A percentile compares a stretch with the other conserved stretches of the same genome.
Conservation (phyloP, 129 eudicot species). For the Escallonia rubra region DNA sequence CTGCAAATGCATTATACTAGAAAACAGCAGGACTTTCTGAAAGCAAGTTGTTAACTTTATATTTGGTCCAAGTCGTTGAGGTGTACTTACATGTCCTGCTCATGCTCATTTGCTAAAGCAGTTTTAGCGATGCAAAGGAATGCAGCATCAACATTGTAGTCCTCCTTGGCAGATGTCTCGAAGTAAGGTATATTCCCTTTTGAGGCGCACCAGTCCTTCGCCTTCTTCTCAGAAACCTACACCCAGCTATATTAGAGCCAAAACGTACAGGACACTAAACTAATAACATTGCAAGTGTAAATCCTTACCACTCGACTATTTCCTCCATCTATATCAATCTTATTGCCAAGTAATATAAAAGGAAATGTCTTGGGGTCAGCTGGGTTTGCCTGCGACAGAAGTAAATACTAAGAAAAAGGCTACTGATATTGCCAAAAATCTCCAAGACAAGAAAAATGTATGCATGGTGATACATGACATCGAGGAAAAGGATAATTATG, state of each 20-base stretch:
- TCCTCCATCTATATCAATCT: constrained; percentile 98
- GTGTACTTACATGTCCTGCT: constrained; percentile 84
- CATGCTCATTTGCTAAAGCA: constrained; percentile 87
- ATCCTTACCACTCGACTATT: constrained; percentile 92
- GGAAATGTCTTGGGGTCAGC: constrained; percentile 81
- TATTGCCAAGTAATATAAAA: constrained; percentile 87
- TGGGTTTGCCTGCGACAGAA: constrained; percentile 76
- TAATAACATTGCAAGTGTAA: not conserved
- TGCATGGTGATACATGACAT: too few relatives aligned
- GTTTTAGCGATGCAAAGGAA: constrained; percentile 77
- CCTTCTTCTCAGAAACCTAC: constrained; percentile 91
- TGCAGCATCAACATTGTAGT: constrained; percentile 80
- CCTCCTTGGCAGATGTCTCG: constrained; percentile 98
- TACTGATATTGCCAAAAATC: too few relatives aligned
- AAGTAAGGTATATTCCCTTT: constrained; percentile 93
- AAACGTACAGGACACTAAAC: not conserved
- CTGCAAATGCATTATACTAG: too few relatives aligned
- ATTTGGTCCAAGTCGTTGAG: not conserved
- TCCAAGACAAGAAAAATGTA: too few relatives aligned
- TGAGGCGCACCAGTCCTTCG: constrained; percentile 94
- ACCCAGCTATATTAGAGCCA: constrained; percentile 10
- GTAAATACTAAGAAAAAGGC: not conserved
- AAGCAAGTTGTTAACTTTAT: too few relatives aligned
- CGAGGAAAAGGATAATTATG: too few relatives aligned
- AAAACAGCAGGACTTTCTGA: too few relatives aligned